Conservation (phyloP, 169 alveolate species). For the Cryptosporidium ubiquitum region DNA sequence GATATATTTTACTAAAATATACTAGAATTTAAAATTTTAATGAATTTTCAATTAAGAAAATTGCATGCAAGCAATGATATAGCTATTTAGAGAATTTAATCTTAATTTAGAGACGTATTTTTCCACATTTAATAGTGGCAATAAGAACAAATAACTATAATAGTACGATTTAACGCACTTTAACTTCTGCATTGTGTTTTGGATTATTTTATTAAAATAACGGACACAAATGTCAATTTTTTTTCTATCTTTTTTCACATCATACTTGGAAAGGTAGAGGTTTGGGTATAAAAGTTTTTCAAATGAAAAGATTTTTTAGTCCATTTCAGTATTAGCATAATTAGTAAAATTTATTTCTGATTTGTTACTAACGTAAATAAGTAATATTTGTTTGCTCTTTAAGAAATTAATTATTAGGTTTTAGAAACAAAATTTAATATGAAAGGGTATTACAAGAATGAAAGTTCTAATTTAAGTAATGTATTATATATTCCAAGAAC, state of each 20-base stretch:
- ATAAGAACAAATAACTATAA: too few species aligned
- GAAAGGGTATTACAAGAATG: slow-evolving; percentile 33
- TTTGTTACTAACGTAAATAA: neutral
- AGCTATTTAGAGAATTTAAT: too few species aligned
- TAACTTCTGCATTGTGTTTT: too few species aligned
- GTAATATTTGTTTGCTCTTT: neutral
- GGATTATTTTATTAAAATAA: too few species aligned
- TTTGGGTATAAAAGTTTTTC: neutral
- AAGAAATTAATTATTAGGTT: neutral
- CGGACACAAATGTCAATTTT: too few species aligned
- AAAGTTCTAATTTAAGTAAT: slow-evolving; percentile 12
- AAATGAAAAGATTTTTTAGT: too few species aligned
- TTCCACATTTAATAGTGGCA: neutral
- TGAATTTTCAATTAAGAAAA: neutral
- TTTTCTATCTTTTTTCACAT: too few species aligned
- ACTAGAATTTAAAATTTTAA: neutral
- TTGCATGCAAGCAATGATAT: too few species aligned
- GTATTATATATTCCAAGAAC: slow-evolving; percentile 32
- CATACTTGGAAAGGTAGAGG: neutral
- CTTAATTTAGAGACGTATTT: neutral
- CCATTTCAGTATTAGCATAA: neutral
- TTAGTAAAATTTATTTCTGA: neutral
- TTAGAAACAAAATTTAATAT: neutral
- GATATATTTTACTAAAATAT: neutral
- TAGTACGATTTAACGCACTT: too few species aligned